Base-by-base conservation (phyloP, 1,284 basidiomycete genomes). In the Limonomyces culmigenus region DNA sequence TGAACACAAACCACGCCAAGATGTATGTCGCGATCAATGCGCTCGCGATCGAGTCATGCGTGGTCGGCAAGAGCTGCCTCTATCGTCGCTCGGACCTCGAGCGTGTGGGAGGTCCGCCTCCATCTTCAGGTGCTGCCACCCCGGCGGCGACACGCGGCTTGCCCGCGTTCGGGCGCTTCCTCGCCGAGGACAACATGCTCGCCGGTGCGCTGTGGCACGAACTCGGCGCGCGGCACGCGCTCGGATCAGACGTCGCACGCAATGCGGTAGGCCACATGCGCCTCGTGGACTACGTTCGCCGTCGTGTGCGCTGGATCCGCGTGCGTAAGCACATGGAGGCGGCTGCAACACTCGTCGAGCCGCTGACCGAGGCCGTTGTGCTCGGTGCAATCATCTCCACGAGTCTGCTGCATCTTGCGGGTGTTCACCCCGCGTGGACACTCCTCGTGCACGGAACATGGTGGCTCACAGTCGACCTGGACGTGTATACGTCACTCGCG, bases 1-100 rank as follows among this genome's bases (percentile, higher is more conserved):
- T 99, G 35, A 95, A 93, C 52, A 93, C 89, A 3, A 96, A 89
- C 36, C 95, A 98, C 50, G 93, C 93, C 12, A 97, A 95, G 56
- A 98, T 98, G 93, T 99, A 99, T 50, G 67, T 97, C 37, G 91
- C 91, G 6, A 88, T 99, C 54, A 95, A 95, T 55, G 65, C 75
- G 1, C 60, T 84, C 33, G 79, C 77, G 3, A 59, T 96, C 39
- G 95, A 96, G 37, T 93, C 88, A 0, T 99, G 95, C 53, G 88
- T 98, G 11, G 84, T 97, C 45, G 95, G 95, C 44, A 99, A 99
- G 59, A 92, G 88, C 38, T 92, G 91, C 55, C 56, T 99, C 42
- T 98, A 92, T 57, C 78, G 87, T 33, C 81, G 87, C 37, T 83
- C 85, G 25, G 89, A 95, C 52, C 57, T 93, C 30, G 80, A 85